phyloP scores from a whole-genome alignment of 2,329 filamentous ascomycete species.

The Phoma sp. region DNA sequence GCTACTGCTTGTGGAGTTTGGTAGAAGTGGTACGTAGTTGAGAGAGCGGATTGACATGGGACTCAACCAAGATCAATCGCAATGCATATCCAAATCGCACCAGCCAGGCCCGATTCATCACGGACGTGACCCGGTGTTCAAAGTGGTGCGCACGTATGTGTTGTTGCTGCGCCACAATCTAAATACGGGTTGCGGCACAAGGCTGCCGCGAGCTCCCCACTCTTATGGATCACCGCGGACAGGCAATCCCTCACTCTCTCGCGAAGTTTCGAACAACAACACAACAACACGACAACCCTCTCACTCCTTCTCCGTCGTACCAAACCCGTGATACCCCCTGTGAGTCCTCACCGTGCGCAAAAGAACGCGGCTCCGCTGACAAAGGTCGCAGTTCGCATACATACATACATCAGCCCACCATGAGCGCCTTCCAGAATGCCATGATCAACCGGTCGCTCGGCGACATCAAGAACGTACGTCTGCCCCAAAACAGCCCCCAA shows the following conservation, averaged over 20 bases:
- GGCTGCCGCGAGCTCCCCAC: constrained; percentile 14
- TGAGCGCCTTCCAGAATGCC: constrained; percentile 57
- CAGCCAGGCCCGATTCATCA: too few species aligned
- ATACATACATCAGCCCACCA: constrained; percentile 18
- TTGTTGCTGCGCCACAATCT: constrained; percentile 14
- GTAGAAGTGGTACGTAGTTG: background rate
- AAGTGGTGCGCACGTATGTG: background rate
- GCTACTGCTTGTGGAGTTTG: background rate
- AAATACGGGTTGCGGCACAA: constrained; percentile 9
- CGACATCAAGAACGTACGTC: constrained; percentile 79
- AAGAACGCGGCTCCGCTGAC: background rate
- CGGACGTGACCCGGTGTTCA: too few species aligned
- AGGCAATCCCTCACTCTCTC: constrained; percentile 1
- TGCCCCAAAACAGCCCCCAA: too few species aligned
- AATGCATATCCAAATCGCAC: too few species aligned
- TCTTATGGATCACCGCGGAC: constrained; percentile 13
- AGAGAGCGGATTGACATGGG: too few species aligned
- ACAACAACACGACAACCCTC: background rate
- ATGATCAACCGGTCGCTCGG: constrained; percentile 85
- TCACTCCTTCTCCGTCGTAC: background rate
- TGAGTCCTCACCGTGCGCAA: background rate
- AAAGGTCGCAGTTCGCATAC: background rate
- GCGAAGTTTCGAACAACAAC: constrained; percentile 16
- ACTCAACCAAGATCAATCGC: too few species aligned
- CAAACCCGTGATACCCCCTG: background rate